Conservation (phyloP, 176 grass and related monocot genomes). For the Calamus simplicifolius region DNA sequence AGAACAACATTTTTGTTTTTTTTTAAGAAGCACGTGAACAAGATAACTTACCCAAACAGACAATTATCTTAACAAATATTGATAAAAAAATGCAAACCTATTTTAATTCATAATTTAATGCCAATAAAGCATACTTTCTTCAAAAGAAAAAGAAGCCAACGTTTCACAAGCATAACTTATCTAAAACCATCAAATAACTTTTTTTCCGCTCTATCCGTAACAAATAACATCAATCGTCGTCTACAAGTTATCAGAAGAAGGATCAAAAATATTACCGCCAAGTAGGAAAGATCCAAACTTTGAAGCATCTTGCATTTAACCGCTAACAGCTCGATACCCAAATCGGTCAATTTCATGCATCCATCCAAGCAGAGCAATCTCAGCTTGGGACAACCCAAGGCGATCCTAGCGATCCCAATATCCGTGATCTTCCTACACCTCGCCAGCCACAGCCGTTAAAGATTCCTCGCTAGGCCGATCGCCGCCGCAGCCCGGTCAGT, state of each 20-base stretch:
- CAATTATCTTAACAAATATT: background rate
- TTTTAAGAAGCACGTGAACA: too few relatives aligned
- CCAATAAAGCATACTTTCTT: too few relatives aligned
- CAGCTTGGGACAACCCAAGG: constrained; percentile 55
- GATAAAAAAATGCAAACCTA: too few relatives aligned
- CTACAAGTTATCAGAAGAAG: too few relatives aligned
- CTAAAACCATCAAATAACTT: too few relatives aligned
- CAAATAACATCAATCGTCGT: too few relatives aligned
- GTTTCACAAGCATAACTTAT: too few relatives aligned
- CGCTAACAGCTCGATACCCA: constrained; percentile 50
- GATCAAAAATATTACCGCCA: constrained; percentile 41
- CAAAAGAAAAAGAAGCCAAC: too few relatives aligned
- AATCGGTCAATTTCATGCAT: constrained; percentile 68
- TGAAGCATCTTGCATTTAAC: constrained; percentile 63
- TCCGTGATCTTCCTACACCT: constrained; percentile 64
- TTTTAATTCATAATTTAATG: too few relatives aligned
- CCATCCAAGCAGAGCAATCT: constrained; percentile 58
- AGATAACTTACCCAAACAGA: background rate
- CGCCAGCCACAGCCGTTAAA: constrained; percentile 37
- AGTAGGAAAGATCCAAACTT: constrained; percentile 68
- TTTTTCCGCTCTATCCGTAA: too few relatives aligned
- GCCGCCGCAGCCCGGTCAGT: constrained; percentile 37
- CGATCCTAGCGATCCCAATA: constrained; percentile 78
- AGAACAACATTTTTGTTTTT: too few relatives aligned
- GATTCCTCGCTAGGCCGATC: constrained; percentile 23